phyloP scores from a whole-genome alignment of 371 early-diverging fungal genomes.

The Mortierella sp. region DNA sequence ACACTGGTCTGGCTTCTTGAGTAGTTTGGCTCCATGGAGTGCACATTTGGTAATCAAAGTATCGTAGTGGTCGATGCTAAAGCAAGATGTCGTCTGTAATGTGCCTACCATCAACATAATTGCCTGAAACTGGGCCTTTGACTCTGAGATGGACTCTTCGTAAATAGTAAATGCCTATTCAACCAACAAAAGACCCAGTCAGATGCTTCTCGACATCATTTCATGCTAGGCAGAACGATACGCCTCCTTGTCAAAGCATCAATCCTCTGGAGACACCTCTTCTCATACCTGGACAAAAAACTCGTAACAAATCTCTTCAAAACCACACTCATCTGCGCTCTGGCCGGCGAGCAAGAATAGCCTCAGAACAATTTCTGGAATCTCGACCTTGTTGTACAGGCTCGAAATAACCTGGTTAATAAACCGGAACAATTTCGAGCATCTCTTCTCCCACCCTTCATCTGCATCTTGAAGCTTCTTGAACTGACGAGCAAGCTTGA shows the following conservation, averaged over 20 bases:
- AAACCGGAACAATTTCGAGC: slow-evolving; percentile 73
- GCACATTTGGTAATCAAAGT: slow-evolving; percentile 89
- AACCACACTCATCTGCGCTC: slow-evolving; percentile 80
- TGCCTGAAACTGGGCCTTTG: slow-evolving; percentile 85
- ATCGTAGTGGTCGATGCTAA: slow-evolving; percentile 88
- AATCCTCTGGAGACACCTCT: neutral
- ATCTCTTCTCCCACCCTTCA: slow-evolving; percentile 73
- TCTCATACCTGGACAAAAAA: slow-evolving; percentile 84
- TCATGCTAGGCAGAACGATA: too few species aligned
- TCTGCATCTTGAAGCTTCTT: slow-evolving; percentile 61
- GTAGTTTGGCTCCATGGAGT: slow-evolving; percentile 84
- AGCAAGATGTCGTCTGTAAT: slow-evolving; percentile 78
- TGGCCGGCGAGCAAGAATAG: slow-evolving; percentile 86
- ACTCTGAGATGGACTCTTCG: slow-evolving; percentile 90
- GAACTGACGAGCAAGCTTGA: slow-evolving; percentile 76
- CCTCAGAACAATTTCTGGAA: slow-evolving; percentile 80
- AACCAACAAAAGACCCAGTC: too few species aligned
- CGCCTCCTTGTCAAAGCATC: too few species aligned
- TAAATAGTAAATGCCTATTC: slow-evolving; percentile 90
- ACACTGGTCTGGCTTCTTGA: slow-evolving; percentile 94
- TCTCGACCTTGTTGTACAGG: slow-evolving; percentile 73
- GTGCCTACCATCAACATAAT: slow-evolving; percentile 85
- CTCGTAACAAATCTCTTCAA: slow-evolving; percentile 91
- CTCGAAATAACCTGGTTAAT: slow-evolving; percentile 80
- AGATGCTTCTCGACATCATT: too few species aligned